Conservation (phyloP, 305 asterid genomes). For the Fraxinus ornus region DNA sequence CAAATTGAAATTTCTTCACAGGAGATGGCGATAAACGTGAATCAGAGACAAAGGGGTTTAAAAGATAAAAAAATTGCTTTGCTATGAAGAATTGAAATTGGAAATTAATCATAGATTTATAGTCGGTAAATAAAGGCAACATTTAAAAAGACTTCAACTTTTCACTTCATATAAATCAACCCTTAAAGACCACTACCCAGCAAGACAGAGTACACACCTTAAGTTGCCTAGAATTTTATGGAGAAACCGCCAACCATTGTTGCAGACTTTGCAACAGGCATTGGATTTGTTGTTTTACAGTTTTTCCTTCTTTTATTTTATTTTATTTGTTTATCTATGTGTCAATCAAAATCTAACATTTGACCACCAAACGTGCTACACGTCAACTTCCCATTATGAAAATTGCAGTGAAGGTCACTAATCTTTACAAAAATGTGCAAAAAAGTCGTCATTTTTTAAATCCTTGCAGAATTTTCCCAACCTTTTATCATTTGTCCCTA, state of each 20-base stretch:
- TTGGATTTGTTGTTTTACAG: neutral
- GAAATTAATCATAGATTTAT: neutral
- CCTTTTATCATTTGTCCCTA: neutral
- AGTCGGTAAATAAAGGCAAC: neutral
- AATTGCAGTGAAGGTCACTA: neutral
- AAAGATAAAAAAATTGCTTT: neutral
- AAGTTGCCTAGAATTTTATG: neutral
- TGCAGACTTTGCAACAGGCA: constrained; percentile 7
- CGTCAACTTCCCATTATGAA: neutral
- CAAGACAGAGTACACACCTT: neutral
- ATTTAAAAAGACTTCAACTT: neutral
- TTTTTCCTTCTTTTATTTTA: neutral
- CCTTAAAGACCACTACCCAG: neutral
- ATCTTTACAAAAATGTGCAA: neutral
- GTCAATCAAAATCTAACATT: neutral
- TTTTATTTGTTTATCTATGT: neutral
- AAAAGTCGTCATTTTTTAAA: neutral
- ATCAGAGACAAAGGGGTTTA: neutral
- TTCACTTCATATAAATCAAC: neutral
- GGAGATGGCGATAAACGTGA: neutral
- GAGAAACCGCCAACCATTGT: neutral
- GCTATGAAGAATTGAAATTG: neutral
- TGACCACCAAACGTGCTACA: neutral
- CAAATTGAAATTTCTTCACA: neutral
- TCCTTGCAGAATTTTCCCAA: neutral